Percentiles rank a stretch among this genome's conserved stretches.
phyloP scores from a whole-genome alignment of 192 early-diverging fungal species.

The Coemansia asiatica region DNA sequence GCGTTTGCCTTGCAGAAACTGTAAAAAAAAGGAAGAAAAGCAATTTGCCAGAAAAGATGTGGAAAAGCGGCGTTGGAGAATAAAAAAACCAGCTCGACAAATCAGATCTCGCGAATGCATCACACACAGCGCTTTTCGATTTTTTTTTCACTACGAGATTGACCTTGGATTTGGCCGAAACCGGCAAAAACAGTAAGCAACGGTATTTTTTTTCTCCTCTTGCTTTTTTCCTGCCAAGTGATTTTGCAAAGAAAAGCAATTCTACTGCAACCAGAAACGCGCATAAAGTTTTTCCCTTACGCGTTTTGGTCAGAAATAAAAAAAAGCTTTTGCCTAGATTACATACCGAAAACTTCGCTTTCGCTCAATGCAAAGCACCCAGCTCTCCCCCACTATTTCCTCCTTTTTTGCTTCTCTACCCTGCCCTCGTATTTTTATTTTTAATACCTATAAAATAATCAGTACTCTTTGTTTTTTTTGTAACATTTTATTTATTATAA shows the following conservation, averaged over 20 bases:
- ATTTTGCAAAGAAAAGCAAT: too few relatives aligned
- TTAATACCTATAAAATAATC: too few relatives aligned
- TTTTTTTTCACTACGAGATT: slow-evolving; percentile 9
- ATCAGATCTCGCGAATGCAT: slow-evolving; percentile 2
- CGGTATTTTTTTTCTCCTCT: too few relatives aligned
- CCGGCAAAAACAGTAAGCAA: too few relatives aligned
- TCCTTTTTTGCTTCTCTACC: neutral
- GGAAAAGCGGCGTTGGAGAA: neutral
- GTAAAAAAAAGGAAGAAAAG: too few relatives aligned
- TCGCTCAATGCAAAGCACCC: too few relatives aligned
- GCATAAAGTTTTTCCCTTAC: neutral
- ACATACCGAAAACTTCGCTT: too few relatives aligned
- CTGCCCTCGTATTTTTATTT: slow-evolving; percentile 4
- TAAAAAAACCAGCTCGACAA: slow-evolving; percentile 4
- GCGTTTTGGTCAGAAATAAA: neutral
- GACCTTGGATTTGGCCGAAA: too few relatives aligned
- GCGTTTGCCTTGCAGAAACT: neutral
- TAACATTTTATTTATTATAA: neutral
- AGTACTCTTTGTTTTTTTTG: neutral
- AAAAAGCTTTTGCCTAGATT: neutral
- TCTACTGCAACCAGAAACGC: too few relatives aligned
- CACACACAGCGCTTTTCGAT: neutral
- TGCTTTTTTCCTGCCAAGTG: too few relatives aligned
- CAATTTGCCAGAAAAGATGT: neutral
- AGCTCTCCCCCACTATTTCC: too few relatives aligned